Conservation (phyloP, 805 yeast genomes). For the Nakazawaea molendinolei region DNA sequence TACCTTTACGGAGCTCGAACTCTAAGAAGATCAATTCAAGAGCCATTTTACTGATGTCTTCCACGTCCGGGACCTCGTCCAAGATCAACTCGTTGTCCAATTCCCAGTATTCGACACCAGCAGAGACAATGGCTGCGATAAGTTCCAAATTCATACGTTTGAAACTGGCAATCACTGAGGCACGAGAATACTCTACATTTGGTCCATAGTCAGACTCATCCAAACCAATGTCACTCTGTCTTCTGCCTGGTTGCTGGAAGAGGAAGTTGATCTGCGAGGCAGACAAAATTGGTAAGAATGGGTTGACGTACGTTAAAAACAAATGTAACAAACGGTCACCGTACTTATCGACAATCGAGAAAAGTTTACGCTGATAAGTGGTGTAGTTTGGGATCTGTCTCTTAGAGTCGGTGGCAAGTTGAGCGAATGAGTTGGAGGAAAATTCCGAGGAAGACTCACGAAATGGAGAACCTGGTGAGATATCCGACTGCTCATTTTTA, state of each 20-base stretch:
- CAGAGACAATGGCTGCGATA: conserved; percentile 3
- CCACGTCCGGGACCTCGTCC: conserved; percentile 3
- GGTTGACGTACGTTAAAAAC: conserved; percentile 11
- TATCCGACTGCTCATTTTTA: neutral
- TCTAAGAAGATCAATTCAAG: conserved; percentile 8
- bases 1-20: conserved; percentile 1
- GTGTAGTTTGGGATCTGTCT: neutral
- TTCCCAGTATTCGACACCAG: conserved; percentile 12
- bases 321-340: conserved; percentile 9
- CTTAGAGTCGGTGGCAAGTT: neutral
- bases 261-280: conserved; percentile 6
- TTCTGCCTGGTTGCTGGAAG: too few relatives aligned
- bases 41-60: conserved; percentile 5
- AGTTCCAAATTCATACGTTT: conserved; percentile 6
- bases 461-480: too few relatives aligned
- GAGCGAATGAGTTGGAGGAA: too few relatives aligned
- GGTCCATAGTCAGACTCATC: too few relatives aligned
- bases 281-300: conserved; percentile 10
- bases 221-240: too few relatives aligned
- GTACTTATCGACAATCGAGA: conserved; percentile 6
- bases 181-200: conserved; percentile 3
- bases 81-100: conserved; percentile 8
- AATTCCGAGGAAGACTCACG: too few relatives aligned
- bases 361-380: conserved; percentile 6
- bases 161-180: conserved; percentile 3